A percentile compares a stretch with the other conserved stretches of the same genome.
These are phyloP conservation scores for Yamadazyma paraphyllophila DNA, from an alignment of 805 yeast genomes.

Conservation along the genomic window DNA sequence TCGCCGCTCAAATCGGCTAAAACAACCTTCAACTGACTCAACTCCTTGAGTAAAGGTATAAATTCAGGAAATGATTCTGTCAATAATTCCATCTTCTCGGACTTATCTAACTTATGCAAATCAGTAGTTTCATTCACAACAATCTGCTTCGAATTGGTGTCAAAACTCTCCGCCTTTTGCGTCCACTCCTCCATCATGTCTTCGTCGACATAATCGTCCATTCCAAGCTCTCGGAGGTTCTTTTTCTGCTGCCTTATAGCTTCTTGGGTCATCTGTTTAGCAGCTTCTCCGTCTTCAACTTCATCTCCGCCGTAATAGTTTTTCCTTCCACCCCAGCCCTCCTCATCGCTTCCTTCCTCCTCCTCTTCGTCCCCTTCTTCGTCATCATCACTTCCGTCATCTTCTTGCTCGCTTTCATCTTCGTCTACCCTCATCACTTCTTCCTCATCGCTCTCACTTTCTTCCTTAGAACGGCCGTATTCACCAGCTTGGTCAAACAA, in stretches of 20 bases:
- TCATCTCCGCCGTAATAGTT: conserved; percentile 63
- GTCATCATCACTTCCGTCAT: conserved; percentile 39
- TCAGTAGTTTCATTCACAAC: conserved; percentile 36
- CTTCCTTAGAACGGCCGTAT: conserved; percentile 21
- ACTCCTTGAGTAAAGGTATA: conserved; percentile 68
- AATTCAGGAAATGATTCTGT: conserved; percentile 78
- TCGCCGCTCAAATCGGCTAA: conserved; percentile 18
- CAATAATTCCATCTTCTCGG: conserved; percentile 53
- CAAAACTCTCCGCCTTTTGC: conserved; percentile 49
- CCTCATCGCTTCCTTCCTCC: conserved; percentile 27
- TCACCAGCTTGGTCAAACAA: conserved; percentile 57
- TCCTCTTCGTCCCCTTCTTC: conserved; percentile 23
- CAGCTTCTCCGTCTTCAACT: conserved; percentile 71
- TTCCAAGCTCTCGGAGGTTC: conserved; percentile 67
- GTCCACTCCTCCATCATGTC: conserved; percentile 81
- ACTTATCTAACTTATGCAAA: conserved; percentile 42
- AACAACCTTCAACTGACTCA: conserved; percentile 25
- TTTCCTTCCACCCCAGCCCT: conserved; percentile 45
- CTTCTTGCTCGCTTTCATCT: conserved; percentile 43
- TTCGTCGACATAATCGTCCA: conserved; percentile 64
- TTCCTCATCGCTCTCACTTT: conserved; percentile 37
- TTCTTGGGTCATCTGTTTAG: conserved; percentile 78
- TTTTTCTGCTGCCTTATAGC: conserved; percentile 81
- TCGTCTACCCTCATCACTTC: conserved; percentile 46
- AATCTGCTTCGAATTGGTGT: conserved; percentile 22